Percentiles rank a stretch among this genome's conserved stretches.
Conservation (phyloP, 148 eudicot species). For the Silene latifolia region DNA sequence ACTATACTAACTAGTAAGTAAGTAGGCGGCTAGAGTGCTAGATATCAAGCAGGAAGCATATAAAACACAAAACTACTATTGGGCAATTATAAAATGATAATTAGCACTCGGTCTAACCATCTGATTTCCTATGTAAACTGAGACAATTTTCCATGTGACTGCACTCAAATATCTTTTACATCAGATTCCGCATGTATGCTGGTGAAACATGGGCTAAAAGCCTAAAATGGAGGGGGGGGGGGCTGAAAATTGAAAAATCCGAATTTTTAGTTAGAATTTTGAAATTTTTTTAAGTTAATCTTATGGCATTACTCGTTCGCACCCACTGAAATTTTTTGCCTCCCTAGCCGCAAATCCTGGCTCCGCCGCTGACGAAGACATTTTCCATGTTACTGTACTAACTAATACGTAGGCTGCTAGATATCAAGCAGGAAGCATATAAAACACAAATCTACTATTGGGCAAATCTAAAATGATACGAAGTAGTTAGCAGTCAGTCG, state of each 20-base stretch:
- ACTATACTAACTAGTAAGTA: background rate
- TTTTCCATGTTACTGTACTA: background rate
- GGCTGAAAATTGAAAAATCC: too few species aligned
- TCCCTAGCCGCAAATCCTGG: too few species aligned
- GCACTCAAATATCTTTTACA: background rate
- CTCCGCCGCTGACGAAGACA: background rate
- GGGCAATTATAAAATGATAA: too few species aligned
- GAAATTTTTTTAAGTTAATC: too few species aligned
- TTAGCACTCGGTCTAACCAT: background rate
- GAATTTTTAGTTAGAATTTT: too few species aligned
- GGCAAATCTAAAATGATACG: background rate
- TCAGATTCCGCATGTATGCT: background rate
- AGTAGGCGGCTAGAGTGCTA: background rate
- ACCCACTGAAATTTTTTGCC: too few species aligned
- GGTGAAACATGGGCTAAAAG: background rate
- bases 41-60: background rate
- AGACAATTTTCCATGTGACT: slow-evolving; percentile 1
- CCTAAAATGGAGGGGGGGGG: too few species aligned
- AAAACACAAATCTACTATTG: too few species aligned
- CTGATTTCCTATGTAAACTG: background rate
- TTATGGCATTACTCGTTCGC: too few species aligned
- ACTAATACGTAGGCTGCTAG: background rate
- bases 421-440: background rate
- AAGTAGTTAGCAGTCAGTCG: background rate
- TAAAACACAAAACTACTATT: too few species aligned